Evolutionary conservation across 2,329 filamentous ascomycete genomes (phyloP).

Genomic region (Aureobasidium sp.): DNA sequence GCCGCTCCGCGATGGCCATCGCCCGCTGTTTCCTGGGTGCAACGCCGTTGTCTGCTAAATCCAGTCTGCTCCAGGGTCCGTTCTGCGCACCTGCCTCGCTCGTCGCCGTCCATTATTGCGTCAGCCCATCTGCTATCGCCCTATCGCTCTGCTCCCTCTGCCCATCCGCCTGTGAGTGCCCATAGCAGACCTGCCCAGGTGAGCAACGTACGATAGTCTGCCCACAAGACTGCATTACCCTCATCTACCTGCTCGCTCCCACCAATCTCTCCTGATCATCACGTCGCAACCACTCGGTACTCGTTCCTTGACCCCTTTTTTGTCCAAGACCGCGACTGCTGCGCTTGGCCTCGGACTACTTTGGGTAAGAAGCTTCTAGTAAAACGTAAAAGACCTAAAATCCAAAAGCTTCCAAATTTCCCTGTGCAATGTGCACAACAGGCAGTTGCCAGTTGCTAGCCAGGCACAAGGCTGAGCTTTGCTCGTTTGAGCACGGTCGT

Average conservation of each 20-base stretch:
- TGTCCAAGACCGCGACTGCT: background rate
- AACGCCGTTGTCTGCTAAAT: background rate
- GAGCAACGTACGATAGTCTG: slow-evolving; percentile 8
- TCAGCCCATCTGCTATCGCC: background rate
- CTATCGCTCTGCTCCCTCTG: background rate
- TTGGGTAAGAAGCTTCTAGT: slow-evolving; percentile 6
- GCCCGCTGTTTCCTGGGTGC: background rate
- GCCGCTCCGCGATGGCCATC: background rate
- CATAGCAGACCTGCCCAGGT: background rate
- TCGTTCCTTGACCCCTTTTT: background rate
- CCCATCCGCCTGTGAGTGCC: background rate
- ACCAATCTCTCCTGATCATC: background rate
- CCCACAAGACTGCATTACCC: background rate
- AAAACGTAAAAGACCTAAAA: background rate
- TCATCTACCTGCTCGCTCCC: background rate
- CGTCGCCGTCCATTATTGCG: background rate
- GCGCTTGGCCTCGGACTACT: background rate
- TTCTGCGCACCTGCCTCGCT: background rate
- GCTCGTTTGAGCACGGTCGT: slow-evolving; percentile 1
- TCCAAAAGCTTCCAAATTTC: slow-evolving; percentile 10
- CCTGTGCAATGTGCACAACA: background rate
- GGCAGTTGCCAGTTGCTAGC: slow-evolving; percentile 5
- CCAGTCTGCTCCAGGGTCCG: background rate
- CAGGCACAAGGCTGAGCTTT: slow-evolving; percentile 6
- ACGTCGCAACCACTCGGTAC: background rate